Base-by-base conservation (phyloP, 169 alveolate genomes). In the Plasmodium adleri region DNA sequence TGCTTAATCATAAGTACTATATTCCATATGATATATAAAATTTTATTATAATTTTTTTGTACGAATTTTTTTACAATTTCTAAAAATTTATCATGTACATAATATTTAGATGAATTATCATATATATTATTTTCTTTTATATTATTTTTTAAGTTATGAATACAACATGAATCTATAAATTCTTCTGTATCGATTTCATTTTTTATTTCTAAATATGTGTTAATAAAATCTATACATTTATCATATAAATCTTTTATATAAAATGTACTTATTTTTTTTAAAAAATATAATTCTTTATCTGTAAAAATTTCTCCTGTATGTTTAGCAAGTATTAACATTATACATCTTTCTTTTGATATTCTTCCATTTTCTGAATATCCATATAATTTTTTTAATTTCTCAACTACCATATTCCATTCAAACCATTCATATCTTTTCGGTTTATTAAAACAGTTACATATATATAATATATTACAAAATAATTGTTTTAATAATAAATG, bases 291-390 rank as follows among this genome's bases (percentile, higher is more conserved):
- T 71, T 86, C 92, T 59, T 86, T 70, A 9, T 86, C 88, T 22
- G 76, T 86, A 74, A 86, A 86, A 59, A 86, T 86, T 26, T 70
- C 76, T 20, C 92, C 92, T 59, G 92, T 86, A 67, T 86, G 92
- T 70, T 86, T 70, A 28, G 85, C 92, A 24, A 86, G 67, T 22
- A 86, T 74, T 22, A 70, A 60, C 62, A 86, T 26, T 24, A 86
- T 86, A n/a, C 76, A 39, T 59, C 87, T 86, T 22, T 86, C 92
- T 66, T 87, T 86, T 12, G 92, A 86, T 39, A 86, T 86, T 26
- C 50, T 58, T 6, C 92, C 92, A 86, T 86, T 86, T 59, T 86
- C 92, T 66, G 60, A 72, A 86, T 71, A 86, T 12, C 92, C 92
- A 66, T 72, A 47, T 17, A 86, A 54, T 50, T 59, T 71, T 59